Evolutionary conservation across 106 monocot species (phyloP), one percentile per base, ranked within the genome.

Genomic region (Hemerocallis citrina): DNA sequence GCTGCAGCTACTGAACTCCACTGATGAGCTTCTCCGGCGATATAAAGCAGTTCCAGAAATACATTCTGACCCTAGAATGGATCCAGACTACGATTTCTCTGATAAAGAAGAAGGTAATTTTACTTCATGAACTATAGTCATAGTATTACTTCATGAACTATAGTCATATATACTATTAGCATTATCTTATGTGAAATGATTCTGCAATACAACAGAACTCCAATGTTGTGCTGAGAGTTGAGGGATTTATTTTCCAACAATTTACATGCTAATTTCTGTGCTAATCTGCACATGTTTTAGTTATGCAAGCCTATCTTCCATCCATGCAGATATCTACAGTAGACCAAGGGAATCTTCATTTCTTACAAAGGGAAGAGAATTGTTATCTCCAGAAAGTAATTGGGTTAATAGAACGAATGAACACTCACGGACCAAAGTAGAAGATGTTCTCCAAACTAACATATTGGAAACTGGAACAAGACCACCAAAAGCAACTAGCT

Each of bases 21-120:
- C 81, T 55, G 86, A 86, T 36, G 86, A 82, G 46, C 66, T 68
- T 31, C 36, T 22, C 20, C 71, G 81, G 22, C 74, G 71, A 59
- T 24, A 82, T 20, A 61, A 69, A 59, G 81, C 81, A 74, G 68
- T 78, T 60, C 82, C 86, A 41, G 64, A 72, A 66, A 74, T 86
- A 65, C 86, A 86, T 75, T 35, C 65, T 41, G 86, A 86, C 56
- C 72, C 86, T 34, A 67, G 75, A 57, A 86, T 86, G 86, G 68
- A 78, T 69, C 86, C 86, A 17, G 69, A 57, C 56, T 74, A 75
- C 68, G 72, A 86, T 59, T 87, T 79, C 70, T 60, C 56, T 15
- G 87, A 87, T 16, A 77, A 77, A 64, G 72, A 7, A 54, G 59
- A 65, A 67, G 81, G 81, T 77, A 64, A 4, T n/a, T n/a, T n/a